These are phyloP conservation scores for Candida bentonensis DNA, from an alignment of 805 yeast species.

Conservation along the genomic window DNA sequence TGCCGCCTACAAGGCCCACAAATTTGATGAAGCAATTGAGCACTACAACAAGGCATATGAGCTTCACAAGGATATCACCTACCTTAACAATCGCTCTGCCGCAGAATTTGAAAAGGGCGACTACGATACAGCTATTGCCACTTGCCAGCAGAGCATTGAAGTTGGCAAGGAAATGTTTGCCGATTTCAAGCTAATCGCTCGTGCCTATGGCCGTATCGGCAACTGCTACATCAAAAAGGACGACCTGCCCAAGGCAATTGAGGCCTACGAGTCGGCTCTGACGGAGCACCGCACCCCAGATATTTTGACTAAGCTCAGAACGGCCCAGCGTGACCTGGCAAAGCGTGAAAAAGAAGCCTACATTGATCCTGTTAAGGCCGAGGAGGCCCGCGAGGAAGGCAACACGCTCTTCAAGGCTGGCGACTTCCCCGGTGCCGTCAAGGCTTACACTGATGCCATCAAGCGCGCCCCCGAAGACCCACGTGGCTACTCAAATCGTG, in stretches of 20 bases:
- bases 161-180: slow-evolving; percentile 83
- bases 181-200: slow-evolving; percentile 83
- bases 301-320: slow-evolving; percentile 71
- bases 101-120: slow-evolving; percentile 96
- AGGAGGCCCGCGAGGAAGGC: slow-evolving; percentile 87
- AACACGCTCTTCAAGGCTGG: slow-evolving; percentile 77
- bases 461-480: slow-evolving; percentile 96
- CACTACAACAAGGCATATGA: slow-evolving; percentile 81
- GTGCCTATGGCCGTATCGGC: slow-evolving; percentile 87
- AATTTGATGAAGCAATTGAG: slow-evolving; percentile 87
- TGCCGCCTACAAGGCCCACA: slow-evolving; percentile 65
- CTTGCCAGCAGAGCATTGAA: slow-evolving; percentile 73
- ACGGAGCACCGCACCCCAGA: slow-evolving; percentile 98
- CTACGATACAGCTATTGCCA: slow-evolving; percentile 66
- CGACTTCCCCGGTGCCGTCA: slow-evolving; percentile 95
- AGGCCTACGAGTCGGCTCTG: slow-evolving; percentile 72
- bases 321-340: slow-evolving; percentile 76
- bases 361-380: slow-evolving; percentile 84
- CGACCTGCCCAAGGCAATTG: slow-evolving; percentile 59
- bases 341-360: slow-evolving; percentile 63
- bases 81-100: slow-evolving; percentile 91
- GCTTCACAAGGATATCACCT: slow-evolving; percentile 69
- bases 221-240: slow-evolving; percentile 62
- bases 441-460: slow-evolving; percentile 88
- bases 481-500: slow-evolving; percentile 94